phyloP scores from a whole-genome alignment of 108 stramenopile genomes.

The Pseudonitzschia delicatissima region DNA sequence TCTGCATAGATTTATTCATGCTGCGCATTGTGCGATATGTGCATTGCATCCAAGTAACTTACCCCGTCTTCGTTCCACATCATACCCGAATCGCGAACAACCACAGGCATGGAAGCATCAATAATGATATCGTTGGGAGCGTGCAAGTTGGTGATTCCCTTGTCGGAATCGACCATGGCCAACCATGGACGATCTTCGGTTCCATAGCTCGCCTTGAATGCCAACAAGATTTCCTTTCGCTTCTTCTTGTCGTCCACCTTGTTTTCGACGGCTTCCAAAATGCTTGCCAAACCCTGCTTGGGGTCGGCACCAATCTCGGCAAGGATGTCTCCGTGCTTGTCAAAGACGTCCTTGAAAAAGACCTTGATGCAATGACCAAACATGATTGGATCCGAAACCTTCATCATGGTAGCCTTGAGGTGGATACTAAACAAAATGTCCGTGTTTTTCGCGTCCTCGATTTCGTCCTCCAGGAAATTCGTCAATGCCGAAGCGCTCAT shows the following conservation, averaged over 20 bases:
- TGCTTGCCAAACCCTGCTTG: slow-evolving; percentile 78
- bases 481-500: slow-evolving; percentile 65
- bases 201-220: slow-evolving; percentile 81
- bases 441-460: slow-evolving; percentile 81
- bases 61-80: slow-evolving; percentile 89
- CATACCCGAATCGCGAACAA: slow-evolving; percentile 87
- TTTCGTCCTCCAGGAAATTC: slow-evolving; percentile 77
- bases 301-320: slow-evolving; percentile 88
- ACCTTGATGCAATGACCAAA: slow-evolving; percentile 89
- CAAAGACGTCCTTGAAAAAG: slow-evolving; percentile 87
- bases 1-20: too few relatives aligned
- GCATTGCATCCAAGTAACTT: neutral
- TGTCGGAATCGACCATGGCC: slow-evolving; percentile 91
- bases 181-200: slow-evolving; percentile 76
- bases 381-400: slow-evolving; percentile 91
- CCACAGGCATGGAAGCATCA: slow-evolving; percentile 92
- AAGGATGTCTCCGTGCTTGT: slow-evolving; percentile 77
- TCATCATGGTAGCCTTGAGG: slow-evolving; percentile 97
- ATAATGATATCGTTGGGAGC: slow-evolving; percentile 85
- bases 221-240: slow-evolving; percentile 61
- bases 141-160: slow-evolving; percentile 93
- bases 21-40: too few relatives aligned
- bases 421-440: slow-evolving; percentile 81
- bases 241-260: slow-evolving; percentile 53
- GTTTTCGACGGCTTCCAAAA: slow-evolving; percentile 58